Conservation (phyloP, 768 basidiomycete species). For the Serendipita indica region DNA sequence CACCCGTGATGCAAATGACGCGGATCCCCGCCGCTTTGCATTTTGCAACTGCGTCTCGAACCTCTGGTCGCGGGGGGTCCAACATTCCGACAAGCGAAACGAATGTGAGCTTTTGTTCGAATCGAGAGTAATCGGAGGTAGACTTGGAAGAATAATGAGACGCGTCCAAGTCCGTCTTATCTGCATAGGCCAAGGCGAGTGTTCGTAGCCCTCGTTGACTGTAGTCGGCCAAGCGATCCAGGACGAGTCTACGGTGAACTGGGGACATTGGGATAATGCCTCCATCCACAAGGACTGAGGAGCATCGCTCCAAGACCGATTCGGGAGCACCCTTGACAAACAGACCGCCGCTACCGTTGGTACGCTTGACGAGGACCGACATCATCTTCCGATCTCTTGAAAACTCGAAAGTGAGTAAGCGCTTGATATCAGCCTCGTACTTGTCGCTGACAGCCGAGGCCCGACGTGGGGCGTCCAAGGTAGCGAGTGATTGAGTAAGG, state of each 20-base stretch:
- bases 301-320: slow-evolving; percentile 81
- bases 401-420: slow-evolving; percentile 92
- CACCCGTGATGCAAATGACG: slow-evolving; percentile 94
- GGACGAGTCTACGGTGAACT: slow-evolving; percentile 42
- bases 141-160: slow-evolving; percentile 70
- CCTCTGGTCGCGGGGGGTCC: slow-evolving; percentile 94
- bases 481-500: slow-evolving; percentile 39
- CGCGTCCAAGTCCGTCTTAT: slow-evolving; percentile 60
- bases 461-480: slow-evolving; percentile 43
- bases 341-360: slow-evolving; percentile 39
- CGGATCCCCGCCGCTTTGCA: slow-evolving; percentile 88
- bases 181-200: slow-evolving; percentile 78
- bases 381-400: slow-evolving; percentile 98
- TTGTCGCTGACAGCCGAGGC: slow-evolving; percentile 75
- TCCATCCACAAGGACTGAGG: slow-evolving; percentile 51
- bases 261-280: slow-evolving; percentile 49
- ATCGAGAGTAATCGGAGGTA: slow-evolving; percentile 68
- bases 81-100: slow-evolving; percentile 96
- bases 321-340: slow-evolving; percentile 96
- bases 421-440: slow-evolving; percentile 58
- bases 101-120: slow-evolving; percentile 85
- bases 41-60: slow-evolving; percentile 68
- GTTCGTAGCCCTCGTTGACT: slow-evolving; percentile 75
- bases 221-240: slow-evolving; percentile 54
- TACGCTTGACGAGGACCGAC: slow-evolving; percentile 75